Evolutionary conservation across 1,284 basidiomycete species (phyloP).

Genomic region (Fistulina hepatica): DNA sequence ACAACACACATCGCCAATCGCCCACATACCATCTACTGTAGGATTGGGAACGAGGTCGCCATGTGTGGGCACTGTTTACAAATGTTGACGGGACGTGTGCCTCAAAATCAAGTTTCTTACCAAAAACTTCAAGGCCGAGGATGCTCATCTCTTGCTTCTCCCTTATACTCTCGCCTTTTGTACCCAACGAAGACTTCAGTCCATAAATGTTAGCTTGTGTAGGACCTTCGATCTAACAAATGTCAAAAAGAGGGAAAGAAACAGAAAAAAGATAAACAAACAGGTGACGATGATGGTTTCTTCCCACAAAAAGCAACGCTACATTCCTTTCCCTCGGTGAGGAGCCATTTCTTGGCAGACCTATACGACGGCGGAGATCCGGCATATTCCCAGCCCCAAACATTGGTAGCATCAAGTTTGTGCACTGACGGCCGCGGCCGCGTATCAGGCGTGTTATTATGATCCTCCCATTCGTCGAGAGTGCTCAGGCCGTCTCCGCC

Average conservation of each 20-base stretch:
- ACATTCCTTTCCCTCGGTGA: no score
- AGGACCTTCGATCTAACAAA: constrained; percentile 57
- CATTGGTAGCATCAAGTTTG: constrained; percentile 17
- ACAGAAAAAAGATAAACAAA: constrained; percentile 3
- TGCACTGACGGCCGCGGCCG: constrained; percentile 3
- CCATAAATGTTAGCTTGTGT: constrained; percentile 69
- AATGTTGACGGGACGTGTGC: no score
- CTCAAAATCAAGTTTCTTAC: constrained; percentile 30
- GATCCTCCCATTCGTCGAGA: constrained; percentile 42
- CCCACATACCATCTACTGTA: constrained; percentile 16
- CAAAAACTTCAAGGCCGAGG: constrained; percentile 77
- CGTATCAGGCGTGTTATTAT: constrained; percentile 6
- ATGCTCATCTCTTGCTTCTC: constrained; percentile 73
- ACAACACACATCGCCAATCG: no score
- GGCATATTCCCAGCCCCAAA: constrained; percentile 73
- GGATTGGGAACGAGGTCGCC: constrained; percentile 45
- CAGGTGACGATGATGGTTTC: no score
- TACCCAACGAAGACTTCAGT: constrained; percentile 43
- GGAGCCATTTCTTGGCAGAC: constrained; percentile 44
- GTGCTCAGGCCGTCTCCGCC: constrained; percentile 40
- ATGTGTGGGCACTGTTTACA: constrained; percentile 46
- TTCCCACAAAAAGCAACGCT: no score
- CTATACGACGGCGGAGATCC: constrained; percentile 47
- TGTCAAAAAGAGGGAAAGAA: constrained; percentile 1
- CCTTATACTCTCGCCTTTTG: constrained; percentile 30